phyloP scores from a whole-genome alignment of 176 grass and related monocot genomes.

The Bromus sterilis region DNA sequence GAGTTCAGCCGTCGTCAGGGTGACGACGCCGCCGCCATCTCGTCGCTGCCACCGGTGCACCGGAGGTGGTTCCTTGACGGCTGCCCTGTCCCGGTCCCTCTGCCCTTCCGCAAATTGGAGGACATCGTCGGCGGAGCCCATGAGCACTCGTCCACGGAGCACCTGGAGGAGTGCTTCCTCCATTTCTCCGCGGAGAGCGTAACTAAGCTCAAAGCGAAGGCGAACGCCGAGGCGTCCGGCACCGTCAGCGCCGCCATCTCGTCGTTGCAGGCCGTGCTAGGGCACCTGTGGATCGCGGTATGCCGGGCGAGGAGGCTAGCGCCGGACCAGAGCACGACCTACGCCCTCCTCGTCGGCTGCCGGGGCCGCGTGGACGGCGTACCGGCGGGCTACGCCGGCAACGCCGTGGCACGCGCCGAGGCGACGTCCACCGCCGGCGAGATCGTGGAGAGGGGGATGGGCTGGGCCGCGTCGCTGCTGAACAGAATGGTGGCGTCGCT shows the following conservation, averaged over 20 bases:
- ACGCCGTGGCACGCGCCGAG: background rate
- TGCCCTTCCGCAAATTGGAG: background rate
- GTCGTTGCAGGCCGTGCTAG: background rate
- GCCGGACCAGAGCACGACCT: constrained; percentile 8
- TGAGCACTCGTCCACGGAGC: background rate
- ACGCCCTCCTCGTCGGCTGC: constrained; percentile 9
- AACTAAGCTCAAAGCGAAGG: constrained; percentile 15
- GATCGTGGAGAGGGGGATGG: background rate
- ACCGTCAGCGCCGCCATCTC: constrained; percentile 2
- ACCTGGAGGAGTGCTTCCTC: constrained; percentile 12
- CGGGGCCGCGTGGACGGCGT: background rate
- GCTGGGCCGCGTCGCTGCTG: background rate
- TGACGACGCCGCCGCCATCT: background rate
- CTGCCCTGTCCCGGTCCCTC: constrained; percentile 11
- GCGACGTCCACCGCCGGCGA: background rate
- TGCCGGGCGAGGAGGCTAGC: constrained; percentile 13
- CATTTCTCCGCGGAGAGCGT: constrained; percentile 16
- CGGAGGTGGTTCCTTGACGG: constrained; percentile 15
- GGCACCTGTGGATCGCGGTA: constrained; percentile 13
- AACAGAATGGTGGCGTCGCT: constrained; percentile 13
- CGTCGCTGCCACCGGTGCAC: background rate
- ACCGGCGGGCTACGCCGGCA: constrained; percentile 15
- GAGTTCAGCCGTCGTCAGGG: background rate
- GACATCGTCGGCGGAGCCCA: constrained; percentile 1
- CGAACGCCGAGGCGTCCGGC: background rate